Evolutionary conservation across 768 basidiomycete species (phyloP), one percentile per base, ranked within the genome.

Genomic region (Mycena vitilis): DNA sequence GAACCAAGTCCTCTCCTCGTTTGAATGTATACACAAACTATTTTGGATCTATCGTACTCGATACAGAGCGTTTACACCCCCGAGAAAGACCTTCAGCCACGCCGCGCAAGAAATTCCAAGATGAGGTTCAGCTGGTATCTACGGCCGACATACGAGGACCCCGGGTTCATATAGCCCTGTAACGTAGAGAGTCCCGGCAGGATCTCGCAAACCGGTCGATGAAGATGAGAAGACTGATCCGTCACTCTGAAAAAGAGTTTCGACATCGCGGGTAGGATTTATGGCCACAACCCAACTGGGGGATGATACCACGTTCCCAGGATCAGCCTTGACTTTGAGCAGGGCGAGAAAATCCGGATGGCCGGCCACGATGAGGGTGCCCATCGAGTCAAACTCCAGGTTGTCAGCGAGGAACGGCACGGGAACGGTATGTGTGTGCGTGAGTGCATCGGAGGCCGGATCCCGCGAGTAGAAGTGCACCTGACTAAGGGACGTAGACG

Each of bases 161-260:
- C 89, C 91, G 23, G 81, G 78, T 49, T 85, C 81, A 70, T 92
- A 92, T 59, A 92, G 75, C 2, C 90, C 91, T 5, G 83, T 79
- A 15, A 90, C 72, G 68, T 88, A 91, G 18, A 91, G 73, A 0
- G 70, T 73, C 0, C 86, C 87, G 15, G 77, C 71, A 0, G 81
- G 77, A 74, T 92, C 90, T 42, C 82, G 75, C 69, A 91, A 65
- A 1, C 81, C 85, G 10, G 89, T 89, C 10, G 83, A 78, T 18
- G 88, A 87, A 2, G 84, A 78, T 16, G 84, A 82, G 72, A 91
- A 90, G 7, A 84, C 84, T 5, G 83, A 80, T n/a, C 92, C 91
- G 68, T 89, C 82, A 71, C 92, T 93, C 79, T 91, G 91, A 79
- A 91, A 93, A n/a, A 93, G 69, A 0, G 92, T 91, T 73, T 84